Percentiles rank a stretch among this genome's conserved stretches.
phyloP scores from a whole-genome alignment of 1,284 basidiomycete genomes.

The Wolfiporia cocos region DNA sequence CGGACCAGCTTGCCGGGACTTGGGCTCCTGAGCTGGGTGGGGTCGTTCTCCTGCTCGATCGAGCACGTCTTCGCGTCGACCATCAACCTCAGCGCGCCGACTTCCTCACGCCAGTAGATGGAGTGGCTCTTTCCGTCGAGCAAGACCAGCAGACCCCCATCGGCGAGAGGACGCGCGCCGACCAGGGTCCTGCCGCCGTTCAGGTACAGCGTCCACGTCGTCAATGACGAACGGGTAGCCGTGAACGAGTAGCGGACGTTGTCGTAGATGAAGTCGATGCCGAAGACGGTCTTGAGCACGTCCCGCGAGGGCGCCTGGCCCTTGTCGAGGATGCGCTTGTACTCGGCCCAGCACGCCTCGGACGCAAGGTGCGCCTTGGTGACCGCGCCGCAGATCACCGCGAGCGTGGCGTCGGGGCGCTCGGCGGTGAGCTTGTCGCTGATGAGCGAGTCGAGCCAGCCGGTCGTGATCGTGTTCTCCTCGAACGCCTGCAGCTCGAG shows the following conservation, averaged over 20 bases:
- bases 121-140: conserved; percentile 96
- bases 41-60: conserved; percentile 99
- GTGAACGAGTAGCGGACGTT: conserved; percentile 95
- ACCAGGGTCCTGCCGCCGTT: conserved; percentile 93
- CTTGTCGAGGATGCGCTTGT: conserved; percentile 95
- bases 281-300: conserved; percentile 94
- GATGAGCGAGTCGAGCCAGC: conserved; percentile 98
- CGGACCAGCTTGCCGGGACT: conserved; percentile 96
- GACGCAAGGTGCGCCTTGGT: conserved; percentile 91
- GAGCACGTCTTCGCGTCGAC: conserved; percentile 96
- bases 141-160: conserved; percentile 90
- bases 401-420: conserved; percentile 87
- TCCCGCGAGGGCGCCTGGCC: conserved; percentile 96
- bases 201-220: conserved; percentile 91
- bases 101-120: conserved; percentile 98
- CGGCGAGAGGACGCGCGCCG: conserved; percentile 86
- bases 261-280: conserved; percentile 98
- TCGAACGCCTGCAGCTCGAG: conserved; percentile 96
- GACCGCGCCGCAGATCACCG: conserved; percentile 96
- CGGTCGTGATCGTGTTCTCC: conserved; percentile 97
- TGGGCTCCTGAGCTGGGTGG: conserved; percentile 93
- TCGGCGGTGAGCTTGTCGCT: conserved; percentile 96
- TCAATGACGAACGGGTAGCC: conserved; percentile 85
- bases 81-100: conserved; percentile 90
- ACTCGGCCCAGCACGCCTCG: conserved; percentile 88